phyloP scores from a whole-genome alignment of 208 protist genomes.

The Trypanosoma congolense region DNA sequence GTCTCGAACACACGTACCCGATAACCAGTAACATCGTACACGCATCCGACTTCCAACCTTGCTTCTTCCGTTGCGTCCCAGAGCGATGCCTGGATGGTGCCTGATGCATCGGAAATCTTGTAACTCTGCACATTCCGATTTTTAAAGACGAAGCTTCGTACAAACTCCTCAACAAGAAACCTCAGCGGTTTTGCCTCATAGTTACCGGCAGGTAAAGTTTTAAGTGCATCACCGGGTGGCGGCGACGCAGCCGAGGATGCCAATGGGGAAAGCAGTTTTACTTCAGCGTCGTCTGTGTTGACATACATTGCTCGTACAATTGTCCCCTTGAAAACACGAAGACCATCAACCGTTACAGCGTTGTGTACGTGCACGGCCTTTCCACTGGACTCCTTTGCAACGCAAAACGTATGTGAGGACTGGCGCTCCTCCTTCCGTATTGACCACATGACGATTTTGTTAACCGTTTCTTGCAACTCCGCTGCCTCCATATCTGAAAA shows the following conservation, averaged over 20 bases:
- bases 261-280: neutral
- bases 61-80: constrained; percentile 33
- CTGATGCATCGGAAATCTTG: constrained; percentile 65
- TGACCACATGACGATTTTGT: constrained; percentile 59
- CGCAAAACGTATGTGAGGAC: constrained; percentile 14
- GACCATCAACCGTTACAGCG: constrained; percentile 41
- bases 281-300: constrained; percentile 25
- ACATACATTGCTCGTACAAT: constrained; percentile 65
- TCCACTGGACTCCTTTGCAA: constrained; percentile 58
- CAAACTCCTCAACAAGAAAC: constrained; percentile 52
- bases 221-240: constrained; percentile 9
- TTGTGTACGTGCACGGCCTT: constrained; percentile 60
- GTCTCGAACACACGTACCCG: constrained; percentile 55
- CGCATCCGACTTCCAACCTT: constrained; percentile 28
- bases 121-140: constrained; percentile 70
- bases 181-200: constrained; percentile 25
- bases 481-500: constrained; percentile 34
- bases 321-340: constrained; percentile 70
- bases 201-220: constrained; percentile 9
- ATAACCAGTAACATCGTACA: constrained; percentile 50
- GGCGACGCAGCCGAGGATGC: neutral
- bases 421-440: constrained; percentile 13
- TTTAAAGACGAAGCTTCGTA: constrained; percentile 64
- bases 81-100: constrained; percentile 57
- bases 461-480: constrained; percentile 64